Evolutionary conservation across 805 yeast species (phyloP).

Genomic region (Scheffersomyces stipitis): DNA sequence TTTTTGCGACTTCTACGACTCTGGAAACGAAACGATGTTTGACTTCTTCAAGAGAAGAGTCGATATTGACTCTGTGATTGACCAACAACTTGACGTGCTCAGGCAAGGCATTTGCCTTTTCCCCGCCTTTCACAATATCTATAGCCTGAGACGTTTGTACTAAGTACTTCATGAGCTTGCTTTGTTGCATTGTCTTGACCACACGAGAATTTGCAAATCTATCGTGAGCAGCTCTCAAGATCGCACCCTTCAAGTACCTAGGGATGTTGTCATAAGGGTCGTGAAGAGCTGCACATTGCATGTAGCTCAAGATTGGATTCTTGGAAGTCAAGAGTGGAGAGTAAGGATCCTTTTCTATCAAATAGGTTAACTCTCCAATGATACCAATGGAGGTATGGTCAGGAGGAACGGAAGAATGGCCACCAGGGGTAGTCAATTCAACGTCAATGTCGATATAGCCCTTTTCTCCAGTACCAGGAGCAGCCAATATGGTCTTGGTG

Average conservation of each 20-base stretch:
- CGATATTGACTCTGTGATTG: slow-evolving; percentile 38
- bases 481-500: slow-evolving; percentile 58
- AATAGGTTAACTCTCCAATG: slow-evolving; percentile 54
- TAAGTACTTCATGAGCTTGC: slow-evolving; percentile 24
- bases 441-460: slow-evolving; percentile 49
- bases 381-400: slow-evolving; percentile 81
- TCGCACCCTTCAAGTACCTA: slow-evolving; percentile 22
- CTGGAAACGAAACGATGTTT: slow-evolving; percentile 18
- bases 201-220: slow-evolving; percentile 30
- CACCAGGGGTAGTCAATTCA: slow-evolving; percentile 63
- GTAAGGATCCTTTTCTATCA: slow-evolving; percentile 59
- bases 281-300: slow-evolving; percentile 66
- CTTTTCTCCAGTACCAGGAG: slow-evolving; percentile 46
- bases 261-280: slow-evolving; percentile 23
- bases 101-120: slow-evolving; percentile 41
- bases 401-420: slow-evolving; percentile 81
- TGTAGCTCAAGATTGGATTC: slow-evolving; percentile 59
- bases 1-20: slow-evolving; percentile 26
- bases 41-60: slow-evolving; percentile 22
- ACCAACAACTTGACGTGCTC: slow-evolving; percentile 28
- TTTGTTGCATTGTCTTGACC: slow-evolving; percentile 15
- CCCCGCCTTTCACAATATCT: slow-evolving; percentile 37
- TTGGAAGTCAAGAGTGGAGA: slow-evolving; percentile 43
- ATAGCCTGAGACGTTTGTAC: slow-evolving; percentile 34
- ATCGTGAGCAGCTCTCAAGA: slow-evolving; percentile 37